Conservation (phyloP, 140 eudicot species). For the Stevia rebaudiana region DNA sequence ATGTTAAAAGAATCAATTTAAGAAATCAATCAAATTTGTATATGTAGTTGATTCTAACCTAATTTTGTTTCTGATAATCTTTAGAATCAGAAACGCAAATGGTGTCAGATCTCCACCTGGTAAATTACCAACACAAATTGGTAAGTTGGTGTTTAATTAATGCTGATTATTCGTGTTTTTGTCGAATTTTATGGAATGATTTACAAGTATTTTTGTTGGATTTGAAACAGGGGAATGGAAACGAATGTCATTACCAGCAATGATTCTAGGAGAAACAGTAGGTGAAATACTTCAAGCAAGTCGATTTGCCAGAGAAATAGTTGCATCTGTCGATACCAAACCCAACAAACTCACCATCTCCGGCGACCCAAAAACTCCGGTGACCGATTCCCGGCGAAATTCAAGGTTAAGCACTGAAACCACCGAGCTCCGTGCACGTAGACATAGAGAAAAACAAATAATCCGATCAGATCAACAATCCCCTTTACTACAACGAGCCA, state of each 20-base stretch:
- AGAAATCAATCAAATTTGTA: background rate
- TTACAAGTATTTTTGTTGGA: background rate
- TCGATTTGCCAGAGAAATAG: constrained; percentile 54
- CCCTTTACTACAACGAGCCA: constrained; percentile 61
- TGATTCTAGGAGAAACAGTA: constrained; percentile 83
- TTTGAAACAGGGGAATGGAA: constrained; percentile 67
- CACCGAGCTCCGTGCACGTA: constrained; percentile 48
- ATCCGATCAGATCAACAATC: constrained; percentile 37
- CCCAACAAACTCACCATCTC: constrained; percentile 1
- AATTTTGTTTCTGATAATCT: constrained; percentile 15
- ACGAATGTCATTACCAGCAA: constrained; percentile 85
- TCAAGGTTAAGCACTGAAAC: constrained; percentile 48
- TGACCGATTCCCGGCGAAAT: constrained; percentile 30
- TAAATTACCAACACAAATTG: constrained; percentile 50
- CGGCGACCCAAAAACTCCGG: constrained; percentile 86
- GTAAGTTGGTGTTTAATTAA: constrained; percentile 14
- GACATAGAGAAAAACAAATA: constrained; percentile 64
- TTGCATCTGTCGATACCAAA: constrained; percentile 38
- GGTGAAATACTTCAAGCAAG: constrained; percentile 79
- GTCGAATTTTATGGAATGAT: background rate
- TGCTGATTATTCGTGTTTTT: background rate
- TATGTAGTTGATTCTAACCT: background rate
- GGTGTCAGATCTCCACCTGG: constrained; percentile 65
- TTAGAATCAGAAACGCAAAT: constrained; percentile 45
- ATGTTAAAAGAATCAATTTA: background rate